Evolutionary conservation across 2,329 filamentous ascomycete genomes (phyloP).

Genomic region (Cadophora sp.): DNA sequence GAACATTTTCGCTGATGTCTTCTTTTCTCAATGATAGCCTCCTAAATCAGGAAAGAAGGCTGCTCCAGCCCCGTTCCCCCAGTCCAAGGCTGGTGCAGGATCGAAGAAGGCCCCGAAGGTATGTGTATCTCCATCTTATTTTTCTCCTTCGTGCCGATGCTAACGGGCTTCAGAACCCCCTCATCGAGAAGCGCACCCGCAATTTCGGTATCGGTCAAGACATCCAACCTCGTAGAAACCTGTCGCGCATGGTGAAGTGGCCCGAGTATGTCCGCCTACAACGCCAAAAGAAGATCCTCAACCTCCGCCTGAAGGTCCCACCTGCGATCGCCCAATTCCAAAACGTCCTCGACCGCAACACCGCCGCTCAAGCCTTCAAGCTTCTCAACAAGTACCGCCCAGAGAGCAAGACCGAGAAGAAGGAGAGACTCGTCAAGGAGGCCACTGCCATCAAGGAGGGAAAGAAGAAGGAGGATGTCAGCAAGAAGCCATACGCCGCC

Average conservation of each 20-base stretch:
- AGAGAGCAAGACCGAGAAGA: constrained; percentile 99
- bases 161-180: constrained; percentile 78
- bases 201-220: constrained; percentile 99
- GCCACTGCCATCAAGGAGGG: constrained; percentile 96
- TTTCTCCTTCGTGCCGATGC: constrained; percentile 18
- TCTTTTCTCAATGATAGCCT: constrained; percentile 99
- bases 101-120: constrained; percentile 98
- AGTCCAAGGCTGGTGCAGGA: constrained; percentile 81
- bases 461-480: constrained; percentile 99
- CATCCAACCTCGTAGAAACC: constrained; percentile 95
- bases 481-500: constrained; percentile 99
- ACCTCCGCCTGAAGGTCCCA: constrained; percentile 97
- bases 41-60: constrained; percentile 97
- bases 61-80: constrained; percentile 94
- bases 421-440: constrained; percentile 98
- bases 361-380: constrained; percentile 97
- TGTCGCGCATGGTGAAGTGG: constrained; percentile 99
- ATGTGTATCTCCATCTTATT: constrained; percentile 51
- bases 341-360: constrained; percentile 95
- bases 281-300: constrained; percentile 85
- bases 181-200: constrained; percentile 95
- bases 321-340: constrained; percentile 98
- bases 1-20: constrained; percentile 89
- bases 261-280: constrained; percentile 99
- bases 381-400: constrained; percentile 99